Evolutionary conservation across 192 early-diverging fungal genomes (phyloP).

Genomic region (Borealophlyctis nickersoniae): DNA sequence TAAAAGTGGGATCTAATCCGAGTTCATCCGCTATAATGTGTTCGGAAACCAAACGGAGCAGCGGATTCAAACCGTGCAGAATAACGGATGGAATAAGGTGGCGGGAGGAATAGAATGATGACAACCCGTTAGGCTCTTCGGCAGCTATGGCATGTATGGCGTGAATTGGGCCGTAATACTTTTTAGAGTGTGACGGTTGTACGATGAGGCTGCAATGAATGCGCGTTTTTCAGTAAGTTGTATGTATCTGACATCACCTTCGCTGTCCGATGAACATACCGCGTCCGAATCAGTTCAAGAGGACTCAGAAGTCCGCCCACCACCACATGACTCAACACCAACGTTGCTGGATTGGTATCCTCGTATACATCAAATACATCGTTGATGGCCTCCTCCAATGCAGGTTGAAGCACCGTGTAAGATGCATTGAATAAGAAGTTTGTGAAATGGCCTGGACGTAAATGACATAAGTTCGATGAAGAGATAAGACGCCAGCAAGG

Average conservation of each 20-base stretch:
- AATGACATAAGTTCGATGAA: no score
- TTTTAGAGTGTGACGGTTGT: conserved; percentile 70
- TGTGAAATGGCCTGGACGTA: conserved; percentile 65
- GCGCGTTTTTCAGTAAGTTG: not conserved
- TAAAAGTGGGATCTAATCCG: conserved; percentile 45
- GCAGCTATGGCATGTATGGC: conserved; percentile 69
- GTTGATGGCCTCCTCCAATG: conserved; percentile 82
- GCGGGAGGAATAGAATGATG: conserved; percentile 47
- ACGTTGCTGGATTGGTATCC: conserved; percentile 74
- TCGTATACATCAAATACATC: conserved; percentile 91
- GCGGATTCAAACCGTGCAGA: conserved; percentile 59
- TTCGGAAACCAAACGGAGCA: conserved; percentile 27
- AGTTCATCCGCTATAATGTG: conserved; percentile 43
- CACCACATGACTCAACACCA: conserved; percentile 68
- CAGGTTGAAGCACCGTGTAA: conserved; percentile 75
- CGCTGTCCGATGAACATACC: conserved; percentile 45
- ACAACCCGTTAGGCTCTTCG: conserved; percentile 61
- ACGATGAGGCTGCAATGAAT: conserved; percentile 63
- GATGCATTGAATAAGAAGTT: conserved; percentile 74
- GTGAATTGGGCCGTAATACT: conserved; percentile 79
- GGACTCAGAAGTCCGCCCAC: conserved; percentile 83
- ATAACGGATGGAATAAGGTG: conserved; percentile 77
- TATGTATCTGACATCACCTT: not conserved
- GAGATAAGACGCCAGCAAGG: conserved; percentile 13
- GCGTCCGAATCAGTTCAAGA: conserved; percentile 82